Base-by-base conservation (phyloP, 306 rosid genomes). In the Gastrolobium villosum region DNA sequence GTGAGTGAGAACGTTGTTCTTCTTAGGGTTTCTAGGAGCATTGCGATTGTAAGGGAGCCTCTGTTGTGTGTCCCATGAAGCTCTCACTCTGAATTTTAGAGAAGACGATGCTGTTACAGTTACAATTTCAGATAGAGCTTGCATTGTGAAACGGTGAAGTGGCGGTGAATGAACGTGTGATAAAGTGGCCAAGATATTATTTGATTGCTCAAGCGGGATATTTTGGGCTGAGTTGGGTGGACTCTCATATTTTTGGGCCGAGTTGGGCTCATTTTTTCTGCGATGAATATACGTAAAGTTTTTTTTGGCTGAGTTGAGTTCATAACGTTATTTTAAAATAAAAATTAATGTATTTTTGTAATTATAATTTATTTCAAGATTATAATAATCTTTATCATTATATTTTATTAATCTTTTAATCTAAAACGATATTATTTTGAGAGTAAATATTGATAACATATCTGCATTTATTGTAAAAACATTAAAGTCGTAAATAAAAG, bases 41-140 rank as follows among this genome's bases (percentile, higher is more conserved):
- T 95, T 92, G 55, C 87, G 99, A 57, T 95, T 95, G 86, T 95
- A 95, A 1, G 97, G 45, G 13, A 82, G 82, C 71, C 89, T 84
- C 53, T 87, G 97, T 7, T 88, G 86, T 1, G 92, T 89, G 81
- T 95, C 99, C 90, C 85, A 88, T 28, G 99, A 90, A 78, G 86
- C 96, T 80, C 80, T 79, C 1, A 87, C 77, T 43, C 71, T 56
- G 1, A 82, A 54, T 62, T 69, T 81, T 83, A 82, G 5, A 2
- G 85, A 79, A 30, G 4, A 48, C 0, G 74, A 1, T 10, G 36
- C 0, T 0, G 64, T 1, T 7, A 70, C 31, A n/a, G 55, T 32
- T 57, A 35, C 39, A 26, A 46, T 31, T 5, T 41, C 7, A 4
- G 70, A 76, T 55, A 82, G 8, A 55, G 14, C 15, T 15, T 82